Conservation (phyloP, 352 stramenopile species). For the Blastocystis sp. region DNA sequence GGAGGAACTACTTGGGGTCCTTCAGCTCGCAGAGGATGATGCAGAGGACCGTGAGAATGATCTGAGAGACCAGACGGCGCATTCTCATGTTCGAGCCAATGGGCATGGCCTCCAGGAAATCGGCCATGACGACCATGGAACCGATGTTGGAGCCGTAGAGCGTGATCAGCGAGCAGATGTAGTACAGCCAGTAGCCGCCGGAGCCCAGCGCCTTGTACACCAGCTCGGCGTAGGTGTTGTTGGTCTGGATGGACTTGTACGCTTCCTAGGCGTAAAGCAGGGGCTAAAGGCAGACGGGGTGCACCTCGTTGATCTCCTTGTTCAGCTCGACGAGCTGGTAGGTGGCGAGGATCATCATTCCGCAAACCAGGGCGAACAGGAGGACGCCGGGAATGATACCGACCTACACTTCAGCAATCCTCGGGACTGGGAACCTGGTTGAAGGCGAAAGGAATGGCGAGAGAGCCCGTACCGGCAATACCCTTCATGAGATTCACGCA, state of each 20-base stretch:
- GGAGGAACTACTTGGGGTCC: slow-evolving; percentile 28
- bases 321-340: slow-evolving; percentile 60
- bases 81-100: slow-evolving; percentile 10
- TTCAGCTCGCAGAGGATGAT: slow-evolving; percentile 61
- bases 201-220: slow-evolving; percentile 52
- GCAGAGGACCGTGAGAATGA: slow-evolving; percentile 61
- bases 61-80: slow-evolving; percentile 40
- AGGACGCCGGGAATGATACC: slow-evolving; percentile 63
- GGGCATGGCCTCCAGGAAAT: slow-evolving; percentile 46
- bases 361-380: slow-evolving; percentile 55
- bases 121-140: slow-evolving; percentile 68
- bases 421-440: slow-evolving; percentile 7
- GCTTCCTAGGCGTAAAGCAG: slow-evolving; percentile 7
- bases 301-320: slow-evolving; percentile 40
- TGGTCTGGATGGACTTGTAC: slow-evolving; percentile 43
- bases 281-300: slow-evolving; percentile 5
- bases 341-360: slow-evolving; percentile 66
- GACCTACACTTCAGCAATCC: background rate
- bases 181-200: slow-evolving; percentile 62
- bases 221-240: slow-evolving; percentile 65
- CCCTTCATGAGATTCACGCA: slow-evolving; percentile 69
- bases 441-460: slow-evolving; percentile 66
- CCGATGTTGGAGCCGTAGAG: slow-evolving; percentile 67
- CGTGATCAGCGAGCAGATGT: slow-evolving; percentile 66
- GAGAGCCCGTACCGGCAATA: slow-evolving; percentile 67